phyloP scores from a whole-genome alignment of 768 basidiomycete genomes.

The Psilocybe cubensis region DNA sequence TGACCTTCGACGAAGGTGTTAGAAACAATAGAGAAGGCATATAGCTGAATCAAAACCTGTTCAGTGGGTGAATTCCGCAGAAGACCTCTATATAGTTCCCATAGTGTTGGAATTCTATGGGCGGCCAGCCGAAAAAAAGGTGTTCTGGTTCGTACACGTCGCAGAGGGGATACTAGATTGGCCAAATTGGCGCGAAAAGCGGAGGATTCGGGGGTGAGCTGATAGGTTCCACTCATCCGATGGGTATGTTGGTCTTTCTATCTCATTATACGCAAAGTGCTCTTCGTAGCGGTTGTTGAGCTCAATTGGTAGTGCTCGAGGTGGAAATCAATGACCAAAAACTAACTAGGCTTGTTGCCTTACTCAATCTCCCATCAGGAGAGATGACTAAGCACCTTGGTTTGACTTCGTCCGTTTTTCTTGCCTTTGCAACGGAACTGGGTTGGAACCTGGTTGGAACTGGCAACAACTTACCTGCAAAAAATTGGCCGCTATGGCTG shows the following conservation, averaged over 20 bases:
- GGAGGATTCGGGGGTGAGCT: conserved; percentile 35
- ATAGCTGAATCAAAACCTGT: conserved; percentile 43
- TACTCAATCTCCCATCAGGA: too few relatives aligned
- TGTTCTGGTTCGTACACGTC: conserved; percentile 59
- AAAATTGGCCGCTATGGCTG: too few relatives aligned
- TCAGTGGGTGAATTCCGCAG: conserved; percentile 56
- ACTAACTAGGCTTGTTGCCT: too few relatives aligned
- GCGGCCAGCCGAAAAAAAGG: conserved; percentile 73
- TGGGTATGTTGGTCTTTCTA: neutral
- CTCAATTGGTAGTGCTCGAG: neutral
- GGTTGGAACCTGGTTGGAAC: too few relatives aligned
- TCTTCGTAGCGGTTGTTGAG: too few relatives aligned
- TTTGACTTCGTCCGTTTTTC: too few relatives aligned
- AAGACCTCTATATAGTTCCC: conserved; percentile 76
- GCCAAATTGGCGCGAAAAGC: conserved; percentile 58
- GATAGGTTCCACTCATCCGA: conserved; percentile 18
- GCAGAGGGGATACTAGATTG: conserved; percentile 54
- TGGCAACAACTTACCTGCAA: too few relatives aligned
- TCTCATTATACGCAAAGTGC: too few relatives aligned
- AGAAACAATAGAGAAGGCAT: neutral
- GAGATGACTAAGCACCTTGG: too few relatives aligned
- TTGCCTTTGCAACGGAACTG: too few relatives aligned
- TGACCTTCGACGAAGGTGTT: conserved; percentile 48
- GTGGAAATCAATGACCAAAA: neutral
- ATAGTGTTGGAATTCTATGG: conserved; percentile 78